phyloP scores from a whole-genome alignment of 805 yeast species.

The Barnettozyma sucrosica region DNA sequence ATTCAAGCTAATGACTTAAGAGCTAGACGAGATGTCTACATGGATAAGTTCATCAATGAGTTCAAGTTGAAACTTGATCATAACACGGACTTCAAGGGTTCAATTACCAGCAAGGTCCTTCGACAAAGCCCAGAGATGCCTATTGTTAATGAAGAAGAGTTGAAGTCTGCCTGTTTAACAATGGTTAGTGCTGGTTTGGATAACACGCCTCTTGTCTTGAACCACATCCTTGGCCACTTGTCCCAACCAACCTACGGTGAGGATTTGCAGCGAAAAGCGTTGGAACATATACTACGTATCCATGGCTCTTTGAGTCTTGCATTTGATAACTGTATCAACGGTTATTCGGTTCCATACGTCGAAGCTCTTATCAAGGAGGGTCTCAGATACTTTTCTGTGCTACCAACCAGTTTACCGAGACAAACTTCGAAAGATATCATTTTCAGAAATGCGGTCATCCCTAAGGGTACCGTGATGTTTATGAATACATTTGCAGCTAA shows the following conservation, averaged over 20 bases:
- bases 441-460: conserved; percentile 40
- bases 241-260: conserved; percentile 36
- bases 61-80: conserved; percentile 24
- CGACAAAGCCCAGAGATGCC: conserved; percentile 13
- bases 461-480: conserved; percentile 47
- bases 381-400: conserved; percentile 54
- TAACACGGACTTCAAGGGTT: conserved; percentile 24
- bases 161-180: conserved; percentile 58
- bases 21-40: conserved; percentile 42
- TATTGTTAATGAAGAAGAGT: conserved; percentile 34
- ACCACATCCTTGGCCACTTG: conserved; percentile 56
- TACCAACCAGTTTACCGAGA: conserved; percentile 65
- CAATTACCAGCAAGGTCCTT: conserved; percentile 30
- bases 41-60: conserved; percentile 33
- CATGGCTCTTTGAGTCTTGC: conserved; percentile 31
- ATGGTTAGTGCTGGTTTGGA: conserved; percentile 80
- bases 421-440: conserved; percentile 46
- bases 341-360: conserved; percentile 39
- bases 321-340: conserved; percentile 29
- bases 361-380: conserved; percentile 59
- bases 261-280: conserved; percentile 39
- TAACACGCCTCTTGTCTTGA: conserved; percentile 59
- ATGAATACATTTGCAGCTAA: conserved; percentile 71
- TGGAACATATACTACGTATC: conserved; percentile 31
- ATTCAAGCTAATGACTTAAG: conserved; percentile 29